Evolutionary conservation across 495 filamentous ascomycete species (phyloP).

Genomic region (Trichoderma gamsii): DNA sequence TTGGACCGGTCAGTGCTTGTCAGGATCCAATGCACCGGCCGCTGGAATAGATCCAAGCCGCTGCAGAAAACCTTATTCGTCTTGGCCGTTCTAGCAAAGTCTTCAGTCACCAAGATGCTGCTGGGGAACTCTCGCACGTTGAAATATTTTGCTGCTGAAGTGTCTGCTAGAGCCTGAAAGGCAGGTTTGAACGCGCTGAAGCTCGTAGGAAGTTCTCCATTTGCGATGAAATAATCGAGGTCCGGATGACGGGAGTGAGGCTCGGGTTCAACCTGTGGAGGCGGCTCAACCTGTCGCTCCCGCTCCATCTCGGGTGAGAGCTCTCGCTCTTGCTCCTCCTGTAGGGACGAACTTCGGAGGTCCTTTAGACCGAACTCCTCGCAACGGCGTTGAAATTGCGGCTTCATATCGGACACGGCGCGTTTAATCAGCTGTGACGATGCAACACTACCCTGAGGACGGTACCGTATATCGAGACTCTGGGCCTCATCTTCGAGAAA

Average conservation of each 20-base stretch:
- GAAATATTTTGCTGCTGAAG: slow-evolving; percentile 32
- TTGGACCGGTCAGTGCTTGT: slow-evolving; percentile 21
- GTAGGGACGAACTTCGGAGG: slow-evolving; percentile 35
- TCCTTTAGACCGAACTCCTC: slow-evolving; percentile 35
- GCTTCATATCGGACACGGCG: too few species aligned
- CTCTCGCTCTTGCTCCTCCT: slow-evolving; percentile 69
- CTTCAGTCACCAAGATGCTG: slow-evolving; percentile 46
- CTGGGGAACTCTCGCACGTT: slow-evolving; percentile 33
- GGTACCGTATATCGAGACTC: too few species aligned
- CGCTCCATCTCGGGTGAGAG: slow-evolving; percentile 56
- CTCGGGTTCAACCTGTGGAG: slow-evolving; percentile 32
- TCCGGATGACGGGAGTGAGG: slow-evolving; percentile 42
- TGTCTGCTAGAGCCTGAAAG: slow-evolving; percentile 37
- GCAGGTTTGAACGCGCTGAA: slow-evolving; percentile 28
- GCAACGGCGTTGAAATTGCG: slow-evolving; percentile 38
- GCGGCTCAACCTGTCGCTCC: slow-evolving; percentile 50
- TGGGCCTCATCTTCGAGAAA: too few species aligned
- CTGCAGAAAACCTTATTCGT: slow-evolving; percentile 10
- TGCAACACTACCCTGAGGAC: too few species aligned
- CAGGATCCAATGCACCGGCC: slow-evolving; percentile 56
- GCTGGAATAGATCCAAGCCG: slow-evolving; percentile 46
- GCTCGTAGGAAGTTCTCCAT: too few species aligned
- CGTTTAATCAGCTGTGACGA: too few species aligned
- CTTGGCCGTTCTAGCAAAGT: slow-evolving; percentile 51
- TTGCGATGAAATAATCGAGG: slow-evolving; percentile 21